Base-by-base conservation (phyloP, 805 yeast species). In the Yarrowia alimentaria region DNA sequence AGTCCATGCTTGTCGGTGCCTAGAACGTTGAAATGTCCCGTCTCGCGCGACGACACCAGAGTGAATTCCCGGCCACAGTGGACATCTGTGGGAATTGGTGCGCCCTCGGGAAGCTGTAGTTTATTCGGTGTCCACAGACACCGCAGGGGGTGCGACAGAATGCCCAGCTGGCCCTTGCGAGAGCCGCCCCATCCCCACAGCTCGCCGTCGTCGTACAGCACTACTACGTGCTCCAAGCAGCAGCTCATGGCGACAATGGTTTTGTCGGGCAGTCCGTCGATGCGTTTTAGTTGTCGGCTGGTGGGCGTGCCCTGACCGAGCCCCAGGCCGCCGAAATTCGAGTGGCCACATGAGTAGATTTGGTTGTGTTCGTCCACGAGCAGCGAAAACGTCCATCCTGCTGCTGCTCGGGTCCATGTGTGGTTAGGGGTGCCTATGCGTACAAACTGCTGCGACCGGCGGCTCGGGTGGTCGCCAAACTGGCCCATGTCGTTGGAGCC, bases 341-440 rank as follows among this genome's bases (percentile, higher is more conserved):
- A 43, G 29, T 43, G 50, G 0, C 96, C 96, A 55, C 79, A 68
- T 0, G 72, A 66, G 59, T 65, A 79, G 0, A 88, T 59, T 5
- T 64, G 65, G 48, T 73, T 68, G 0, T 62, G 43, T 0, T 31
- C 51, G 33, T 72, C 68, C 0, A 82, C 72, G 3, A 84, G 64
- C 0, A 84, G 65, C 0, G 84, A 72, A 58, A 71, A 85, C 54
- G 82, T 91, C 94, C 95, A 91, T 0, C 96, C 95, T 32, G 91
- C 82, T 3, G 80, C 70, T 1, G 78, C 72, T 50, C 72, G 69
- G 19, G 56, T 61, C 79, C 84, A 73, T 0, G 54, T 31, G 3
- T 42, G 11, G 0, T 60, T 67, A 1, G 52, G 50, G 2, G 50
- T 43, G 18, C 37, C 29, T 28, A 43, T 43, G 35, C 37, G 37